Base-by-base conservation (phyloP, 257 asterid species). In the Jaltomata sinuosa region DNA sequence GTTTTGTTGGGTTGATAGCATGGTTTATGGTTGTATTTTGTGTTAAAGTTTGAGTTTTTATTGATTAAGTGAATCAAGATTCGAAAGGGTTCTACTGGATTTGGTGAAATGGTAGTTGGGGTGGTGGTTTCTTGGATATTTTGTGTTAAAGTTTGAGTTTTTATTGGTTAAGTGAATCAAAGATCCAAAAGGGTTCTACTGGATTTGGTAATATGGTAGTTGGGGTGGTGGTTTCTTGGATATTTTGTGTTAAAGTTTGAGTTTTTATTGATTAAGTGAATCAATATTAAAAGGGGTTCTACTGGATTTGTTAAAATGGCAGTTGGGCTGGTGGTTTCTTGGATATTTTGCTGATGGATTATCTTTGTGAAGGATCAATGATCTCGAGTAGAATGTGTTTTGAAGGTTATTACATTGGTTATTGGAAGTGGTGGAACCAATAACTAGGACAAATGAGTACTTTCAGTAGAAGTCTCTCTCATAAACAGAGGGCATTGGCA, bases 401-500 rank as follows among this genome's bases (percentile, higher is more conserved):
- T 50, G 84, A 38, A 47, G 69, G 80, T 80, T 27, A n/a, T 83
- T 47, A 64, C 22, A 40, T 72, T 83, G 77, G 78, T 19, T 80
- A 64, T 61, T 80, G 84, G 34, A 71, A 52, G 87, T 90, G 81
- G 85, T 86, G 87, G 54, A 77, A 85, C 47, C 68, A 80, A 45
- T 83, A 22, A 65, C 80, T 80, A 87, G 83, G 52, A 85, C 77
- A 79, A 32, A 89, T 92, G 91, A 88, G 85, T 85, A 85, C 89
- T 85, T 86, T 91, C 79, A 89, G 36, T 84, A 90, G 90, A 89
- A 91, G 90, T 89, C 64, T 87, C 68, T 90, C 97, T 65, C 90
- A 80, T 62, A 90, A 91, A 83, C 94, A 91, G 29, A 92, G 97
- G 90, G 90, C 89, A 57, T 84, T 82, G 18, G 55, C 69, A 34